phyloP scores from a whole-genome alignment of 768 basidiomycete species.

The Calvatia gigantea region DNA sequence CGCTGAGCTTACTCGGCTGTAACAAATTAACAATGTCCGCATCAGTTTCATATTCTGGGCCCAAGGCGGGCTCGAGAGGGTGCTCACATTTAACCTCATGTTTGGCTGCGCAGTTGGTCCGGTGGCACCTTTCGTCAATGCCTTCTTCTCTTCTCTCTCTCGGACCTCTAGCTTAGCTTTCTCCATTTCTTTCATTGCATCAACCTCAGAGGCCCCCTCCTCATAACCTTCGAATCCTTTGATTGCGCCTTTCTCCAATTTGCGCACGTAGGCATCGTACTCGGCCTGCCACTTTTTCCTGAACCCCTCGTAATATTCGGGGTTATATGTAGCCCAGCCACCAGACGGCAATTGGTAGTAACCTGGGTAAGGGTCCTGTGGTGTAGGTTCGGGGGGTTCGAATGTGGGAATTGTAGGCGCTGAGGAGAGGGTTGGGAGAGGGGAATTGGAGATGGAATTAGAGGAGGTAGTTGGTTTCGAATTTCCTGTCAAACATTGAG shows the following conservation, averaged over 20 bases:
- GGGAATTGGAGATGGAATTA: conserved; percentile 19
- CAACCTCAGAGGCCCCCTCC: conserved; percentile 49
- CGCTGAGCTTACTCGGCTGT: conserved; percentile 68
- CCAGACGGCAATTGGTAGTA: conserved; percentile 86
- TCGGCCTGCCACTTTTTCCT: conserved; percentile 71
- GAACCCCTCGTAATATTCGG: conserved; percentile 63
- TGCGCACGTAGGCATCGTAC: conserved; percentile 68
- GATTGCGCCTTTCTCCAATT: conserved; percentile 62
- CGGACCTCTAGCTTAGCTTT: conserved; percentile 70
- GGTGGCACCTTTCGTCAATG: conserved; percentile 60
- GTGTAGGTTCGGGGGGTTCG: conserved; percentile 69
- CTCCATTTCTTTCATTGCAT: conserved; percentile 76
- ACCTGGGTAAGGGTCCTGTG: conserved; percentile 76
- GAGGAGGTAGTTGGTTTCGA: conserved; percentile 19
- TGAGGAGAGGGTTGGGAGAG: conserved; percentile 45
- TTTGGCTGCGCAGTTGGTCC: conserved; percentile 62
- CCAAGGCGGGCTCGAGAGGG: not conserved
- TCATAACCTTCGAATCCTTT: conserved; percentile 73
- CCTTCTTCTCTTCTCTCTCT: conserved; percentile 74
- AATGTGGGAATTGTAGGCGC: conserved; percentile 70
- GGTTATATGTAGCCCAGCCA: conserved; percentile 72
- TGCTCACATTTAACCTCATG: conserved; percentile 78
- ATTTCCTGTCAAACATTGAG: not conserved
- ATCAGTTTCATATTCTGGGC: not conserved
- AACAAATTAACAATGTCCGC: not conserved